Conservation (phyloP, 805 yeast genomes). For the Candida qinlingensis region DNA sequence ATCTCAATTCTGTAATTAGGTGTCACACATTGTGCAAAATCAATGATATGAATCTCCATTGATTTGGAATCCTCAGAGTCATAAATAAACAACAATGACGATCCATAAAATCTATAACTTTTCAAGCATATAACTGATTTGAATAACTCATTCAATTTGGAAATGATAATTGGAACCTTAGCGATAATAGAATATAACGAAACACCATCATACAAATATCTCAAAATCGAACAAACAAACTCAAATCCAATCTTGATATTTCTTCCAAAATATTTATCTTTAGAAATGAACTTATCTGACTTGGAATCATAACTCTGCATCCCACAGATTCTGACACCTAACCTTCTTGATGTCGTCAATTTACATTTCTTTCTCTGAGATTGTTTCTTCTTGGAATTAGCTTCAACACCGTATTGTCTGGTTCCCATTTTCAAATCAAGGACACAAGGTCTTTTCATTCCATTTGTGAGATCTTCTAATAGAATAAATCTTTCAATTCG, state of each 20-base stretch:
- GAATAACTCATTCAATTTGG: conserved; percentile 54
- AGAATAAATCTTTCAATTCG: conserved; percentile 77
- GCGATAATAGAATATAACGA: conserved; percentile 49
- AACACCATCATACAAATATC: conserved; percentile 77
- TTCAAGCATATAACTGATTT: conserved; percentile 47
- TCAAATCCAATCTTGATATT: conserved; percentile 63
- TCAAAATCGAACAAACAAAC: conserved; percentile 66
- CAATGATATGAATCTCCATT: conserved; percentile 70
- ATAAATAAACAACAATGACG: conserved; percentile 82
- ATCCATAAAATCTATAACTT: conserved; percentile 89
- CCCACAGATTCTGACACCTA: conserved; percentile 95
- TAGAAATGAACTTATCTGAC: conserved; percentile 46
- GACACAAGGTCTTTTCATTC: conserved; percentile 82
- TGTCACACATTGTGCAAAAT: conserved; percentile 90
- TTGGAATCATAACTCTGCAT: conserved; percentile 73
- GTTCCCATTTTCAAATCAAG: conserved; percentile 97
- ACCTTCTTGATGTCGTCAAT: conserved; percentile 67
- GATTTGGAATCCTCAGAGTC: conserved; percentile 3
- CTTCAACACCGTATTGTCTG: conserved; percentile 96
- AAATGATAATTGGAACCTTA: conserved; percentile 64
- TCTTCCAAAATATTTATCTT: conserved; percentile 93
- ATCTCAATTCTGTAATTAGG: conserved; percentile 34
- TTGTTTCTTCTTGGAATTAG: conserved; percentile 58
- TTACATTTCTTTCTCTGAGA: conserved; percentile 83
- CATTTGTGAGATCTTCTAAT: conserved; percentile 84